Evolutionary conservation across 2,329 filamentous ascomycete genomes (phyloP).

Genomic region (Rutstroemia sp.): DNA sequence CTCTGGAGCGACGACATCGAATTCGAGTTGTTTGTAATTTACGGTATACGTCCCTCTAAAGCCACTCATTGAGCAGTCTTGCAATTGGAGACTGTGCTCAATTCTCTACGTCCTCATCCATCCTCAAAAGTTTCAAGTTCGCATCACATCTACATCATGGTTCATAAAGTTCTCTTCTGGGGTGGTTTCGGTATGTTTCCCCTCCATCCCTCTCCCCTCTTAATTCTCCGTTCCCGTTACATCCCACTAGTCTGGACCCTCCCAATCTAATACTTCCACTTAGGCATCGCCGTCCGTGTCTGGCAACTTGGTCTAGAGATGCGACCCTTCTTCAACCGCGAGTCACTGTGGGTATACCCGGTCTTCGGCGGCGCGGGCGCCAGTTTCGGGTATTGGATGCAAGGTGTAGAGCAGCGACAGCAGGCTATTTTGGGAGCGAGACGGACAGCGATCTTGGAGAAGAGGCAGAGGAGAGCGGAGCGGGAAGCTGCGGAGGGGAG

Average conservation of each 20-base stretch:
- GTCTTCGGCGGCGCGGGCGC: slow-evolving; percentile 78
- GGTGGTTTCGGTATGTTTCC: slow-evolving; percentile 74
- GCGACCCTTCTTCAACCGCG: slow-evolving; percentile 83
- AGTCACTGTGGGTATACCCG: slow-evolving; percentile 86
- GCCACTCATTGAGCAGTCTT: neutral
- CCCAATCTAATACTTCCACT: neutral
- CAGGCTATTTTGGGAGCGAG: slow-evolving; percentile 68
- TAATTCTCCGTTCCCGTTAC: neutral
- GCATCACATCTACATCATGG: slow-evolving; percentile 21
- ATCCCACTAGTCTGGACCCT: neutral
- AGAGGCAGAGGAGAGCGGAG: slow-evolving; percentile 72
- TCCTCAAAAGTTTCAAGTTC: neutral
- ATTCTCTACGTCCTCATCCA: neutral
- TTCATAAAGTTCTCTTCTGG: slow-evolving; percentile 67
- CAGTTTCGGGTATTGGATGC: slow-evolving; percentile 95
- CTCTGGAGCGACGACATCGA: neutral
- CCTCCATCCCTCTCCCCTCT: slow-evolving; percentile 13
- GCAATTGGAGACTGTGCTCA: neutral
- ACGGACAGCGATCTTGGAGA: slow-evolving; percentile 77
- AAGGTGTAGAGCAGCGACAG: slow-evolving; percentile 82
- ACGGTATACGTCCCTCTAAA: neutral
- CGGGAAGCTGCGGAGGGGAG: slow-evolving; percentile 44
- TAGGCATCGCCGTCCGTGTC: slow-evolving; percentile 84
- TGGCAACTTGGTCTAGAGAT: slow-evolving; percentile 99
- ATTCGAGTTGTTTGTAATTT: neutral